Conservation (phyloP, 1,139 yeast genomes). For the Debaryomycetaceae sp. region DNA sequence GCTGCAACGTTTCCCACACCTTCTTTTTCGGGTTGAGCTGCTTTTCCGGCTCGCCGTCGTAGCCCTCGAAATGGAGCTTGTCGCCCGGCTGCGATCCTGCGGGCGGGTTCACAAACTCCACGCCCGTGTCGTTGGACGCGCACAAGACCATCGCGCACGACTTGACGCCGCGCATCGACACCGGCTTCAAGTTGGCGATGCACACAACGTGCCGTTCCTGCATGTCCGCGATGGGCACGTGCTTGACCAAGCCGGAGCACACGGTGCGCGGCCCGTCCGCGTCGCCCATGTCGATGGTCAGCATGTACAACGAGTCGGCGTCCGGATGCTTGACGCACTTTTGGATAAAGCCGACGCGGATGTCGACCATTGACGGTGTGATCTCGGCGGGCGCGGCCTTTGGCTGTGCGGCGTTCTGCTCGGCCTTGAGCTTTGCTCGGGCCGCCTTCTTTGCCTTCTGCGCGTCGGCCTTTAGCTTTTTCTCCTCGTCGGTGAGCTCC, state of each 20-base stretch:
- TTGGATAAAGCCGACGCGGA: constrained; percentile 93
- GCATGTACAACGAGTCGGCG: constrained; percentile 91
- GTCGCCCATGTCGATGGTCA: constrained; percentile 95
- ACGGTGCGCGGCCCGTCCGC: constrained; percentile 96
- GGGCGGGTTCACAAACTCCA: constrained; percentile 94
- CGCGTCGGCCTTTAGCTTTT: constrained; percentile 43
- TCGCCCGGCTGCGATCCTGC: constrained; percentile 94
- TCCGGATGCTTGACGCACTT: constrained; percentile 96
- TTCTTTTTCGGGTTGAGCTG: constrained; percentile 97
- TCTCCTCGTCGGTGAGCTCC: constrained; percentile 45
- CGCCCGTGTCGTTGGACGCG: constrained; percentile 60
- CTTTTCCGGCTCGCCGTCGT: constrained; percentile 78
- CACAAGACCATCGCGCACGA: constrained; percentile 96
- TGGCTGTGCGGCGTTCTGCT: constrained; percentile 42
- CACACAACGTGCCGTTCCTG: constrained; percentile 39
- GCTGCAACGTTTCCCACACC: constrained; percentile 93
- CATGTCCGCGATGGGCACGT: constrained; percentile 36
- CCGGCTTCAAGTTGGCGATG: constrained; percentile 53
- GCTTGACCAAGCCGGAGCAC: constrained; percentile 80
- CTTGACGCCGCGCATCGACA: constrained; percentile 62
- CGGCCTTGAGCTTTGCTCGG: constrained; percentile 57
- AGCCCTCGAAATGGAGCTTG: constrained; percentile 88
- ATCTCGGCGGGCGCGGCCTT: constrained; percentile 43
- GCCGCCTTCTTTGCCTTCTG: constrained; percentile 72
- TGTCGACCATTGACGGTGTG: constrained; percentile 75